Evolutionary conservation across 164 flowering plant species (phyloP), one percentile per base, ranked within the genome.

Genomic region (Vitis rupestris): DNA sequence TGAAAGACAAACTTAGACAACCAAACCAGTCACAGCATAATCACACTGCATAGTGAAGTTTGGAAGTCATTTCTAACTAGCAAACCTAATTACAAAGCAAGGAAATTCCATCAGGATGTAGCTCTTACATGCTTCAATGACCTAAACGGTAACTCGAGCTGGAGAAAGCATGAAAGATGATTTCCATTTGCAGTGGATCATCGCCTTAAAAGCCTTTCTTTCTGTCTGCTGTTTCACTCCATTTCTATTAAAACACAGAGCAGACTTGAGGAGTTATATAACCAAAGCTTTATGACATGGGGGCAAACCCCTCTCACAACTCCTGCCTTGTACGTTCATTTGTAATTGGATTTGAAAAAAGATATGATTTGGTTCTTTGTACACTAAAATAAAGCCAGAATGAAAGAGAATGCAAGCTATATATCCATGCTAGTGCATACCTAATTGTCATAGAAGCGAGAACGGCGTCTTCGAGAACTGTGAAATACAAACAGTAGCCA

Each of bases 401-500:
- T 48, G 13, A 65, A 23, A 61, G 64, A 53, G 56, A 53, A 53
- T 31, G 1, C 12, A 27, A 11, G 10, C 23, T 29, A 44, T 13
- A 47, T 51, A 61, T 54, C 8, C 53, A 16, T 47, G 16, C 37
- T 9, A 61, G n/a, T 10, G 37, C 75, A 70, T 79, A 81, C 88
- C 89, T 87, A 91, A 70, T 73, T 81, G 71, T 84, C 89, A 73
- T 83, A 75, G 82, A 89, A 87, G 76, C 89, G 91, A 47, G 91
- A 91, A 3, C 85, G 88, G 4, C 91, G 90, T 71, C 94, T 89
- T 56, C 85, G 80, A n/a, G 82, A 89, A 77, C 97, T 91, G 90
- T 53, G 57, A 67, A 48, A 49, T 55, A 30, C 10, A 11, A 19
- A 62, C 8, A 8, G 31, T 56, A 54, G 31, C 10, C 16, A 59